phyloP scores from a whole-genome alignment of 805 yeast genomes.

The Wickerhamomyces alni region DNA sequence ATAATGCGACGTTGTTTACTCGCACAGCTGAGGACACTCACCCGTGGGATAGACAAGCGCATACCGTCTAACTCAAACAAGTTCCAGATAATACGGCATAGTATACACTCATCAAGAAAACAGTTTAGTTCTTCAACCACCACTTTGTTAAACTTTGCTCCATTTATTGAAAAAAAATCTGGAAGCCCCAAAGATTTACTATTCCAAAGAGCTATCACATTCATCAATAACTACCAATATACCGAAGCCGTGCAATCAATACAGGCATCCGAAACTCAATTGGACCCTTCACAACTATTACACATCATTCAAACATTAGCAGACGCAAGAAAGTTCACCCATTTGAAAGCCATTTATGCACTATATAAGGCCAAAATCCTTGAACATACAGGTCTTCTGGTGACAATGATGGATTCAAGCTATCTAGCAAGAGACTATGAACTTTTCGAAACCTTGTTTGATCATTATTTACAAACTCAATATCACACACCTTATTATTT shows the following conservation, averaged over 20 bases:
- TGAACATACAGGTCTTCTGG: not conserved
- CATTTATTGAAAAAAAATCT: not conserved
- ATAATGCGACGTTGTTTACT: not conserved
- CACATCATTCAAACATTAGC: not conserved
- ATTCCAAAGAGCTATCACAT: not conserved
- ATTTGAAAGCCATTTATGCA: not conserved
- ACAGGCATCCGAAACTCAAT: not conserved
- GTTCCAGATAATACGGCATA: constrained; percentile 1
- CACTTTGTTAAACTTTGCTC: not conserved
- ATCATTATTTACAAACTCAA: constrained; percentile 10
- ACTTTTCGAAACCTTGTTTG: constrained; percentile 16
- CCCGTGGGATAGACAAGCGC: not conserved
- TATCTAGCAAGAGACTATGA: constrained; percentile 7
- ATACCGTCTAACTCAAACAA: not conserved
- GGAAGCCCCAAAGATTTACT: not conserved
- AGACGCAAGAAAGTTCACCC: not conserved
- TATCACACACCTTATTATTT: constrained; percentile 5
- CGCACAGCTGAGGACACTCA: not conserved
- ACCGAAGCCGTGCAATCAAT: not conserved
- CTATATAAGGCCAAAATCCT: not conserved
- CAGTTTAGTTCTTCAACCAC: not conserved
- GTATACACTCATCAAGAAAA: not conserved
- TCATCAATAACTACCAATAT: not conserved
- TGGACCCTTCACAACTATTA: not conserved
- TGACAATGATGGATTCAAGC: constrained; percentile 1